Base-by-base conservation (phyloP, 2,329 filamentous ascomycete species). In the Pseudogymnoascus sp. region DNA sequence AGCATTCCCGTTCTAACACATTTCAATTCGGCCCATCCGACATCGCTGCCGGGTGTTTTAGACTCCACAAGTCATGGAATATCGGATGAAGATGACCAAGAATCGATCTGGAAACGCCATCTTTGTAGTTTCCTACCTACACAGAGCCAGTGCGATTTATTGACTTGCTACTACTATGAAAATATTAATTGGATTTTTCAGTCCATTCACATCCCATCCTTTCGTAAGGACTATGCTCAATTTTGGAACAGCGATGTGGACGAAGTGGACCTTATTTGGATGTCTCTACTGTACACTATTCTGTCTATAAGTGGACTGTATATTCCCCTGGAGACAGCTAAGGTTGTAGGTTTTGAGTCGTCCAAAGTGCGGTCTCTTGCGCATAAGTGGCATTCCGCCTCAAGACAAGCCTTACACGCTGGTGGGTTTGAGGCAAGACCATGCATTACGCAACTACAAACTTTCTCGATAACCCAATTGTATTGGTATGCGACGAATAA, bases 191-290 rank as follows among this genome's bases (percentile, higher is more conserved):
- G 36, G 36, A 38, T 38, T 38, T 38, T 38, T 38, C 36, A 38
- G 14, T 38, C 36, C 3, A 38, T 38, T 38, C 36, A 38, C 36
- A 38, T 38, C 36, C 36, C 36, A 38, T 38, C 36, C 36, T 38
- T 38, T 38, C 36, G 36, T 38, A 38, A 38, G 36, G 66, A 70
- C 61, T 74, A 73, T 61, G 65, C 67, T 1, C 42, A 46, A 11
- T 69, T 74, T 28, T 74, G 72, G 72, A 63, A 68, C 3, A 65
- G 53, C 14, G 64, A 65, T 3, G 56, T 70, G 3, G 62, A 70
- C 28, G 66, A 72, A 21, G 66, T 71, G 18, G 70, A 73, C 63
- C 65, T 74, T 4, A 70, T 73, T 36, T 74, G 72, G 72, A 62
- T 73, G 7, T 70, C 72, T 2, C 66, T 74, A 3, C 63, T 74